Conservation (phyloP, 257 asterid species). For the Plantago major region DNA sequence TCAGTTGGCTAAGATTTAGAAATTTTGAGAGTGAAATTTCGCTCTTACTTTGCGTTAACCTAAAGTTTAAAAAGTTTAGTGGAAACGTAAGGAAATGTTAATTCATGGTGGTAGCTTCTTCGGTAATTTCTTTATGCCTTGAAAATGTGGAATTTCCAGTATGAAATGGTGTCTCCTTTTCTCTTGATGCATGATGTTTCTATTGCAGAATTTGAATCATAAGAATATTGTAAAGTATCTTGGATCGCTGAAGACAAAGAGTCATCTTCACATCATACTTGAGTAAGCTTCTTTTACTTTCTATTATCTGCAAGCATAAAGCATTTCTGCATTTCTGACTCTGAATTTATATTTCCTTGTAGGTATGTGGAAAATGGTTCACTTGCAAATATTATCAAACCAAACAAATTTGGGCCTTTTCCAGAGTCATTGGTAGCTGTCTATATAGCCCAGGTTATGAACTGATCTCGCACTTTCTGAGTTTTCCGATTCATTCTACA, state of each 20-base stretch:
- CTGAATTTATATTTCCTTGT: conserved; percentile 18
- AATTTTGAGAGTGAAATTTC: no score
- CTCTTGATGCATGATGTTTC: conserved; percentile 21
- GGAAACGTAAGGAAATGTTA: background rate
- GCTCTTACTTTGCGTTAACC: no score
- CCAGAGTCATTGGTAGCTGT: conserved; percentile 97
- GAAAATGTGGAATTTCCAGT: no score
- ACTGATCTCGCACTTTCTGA: conserved; percentile 16
- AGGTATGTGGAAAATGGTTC: conserved; percentile 99
- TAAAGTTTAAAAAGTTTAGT: background rate
- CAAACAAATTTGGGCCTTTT: conserved; percentile 97
- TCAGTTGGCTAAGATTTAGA: no score
- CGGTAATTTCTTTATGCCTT: no score
- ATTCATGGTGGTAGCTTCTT: no score
- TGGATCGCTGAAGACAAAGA: conserved; percentile 93
- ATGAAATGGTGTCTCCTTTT: conserved; percentile 11
- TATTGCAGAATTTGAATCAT: conserved; percentile 88
- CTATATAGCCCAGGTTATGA: conserved; percentile 86
- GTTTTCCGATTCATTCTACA: conserved; percentile 10
- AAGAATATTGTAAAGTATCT: conserved; percentile 92
- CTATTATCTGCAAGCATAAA: conserved; percentile 9
- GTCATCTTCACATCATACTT: conserved; percentile 92
- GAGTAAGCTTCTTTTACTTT: conserved; percentile 48
- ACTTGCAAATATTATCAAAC: conserved; percentile 93
- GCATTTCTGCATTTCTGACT: background rate